Conservation (phyloP, 169 alveolate genomes). For the Babesia ovis region DNA sequence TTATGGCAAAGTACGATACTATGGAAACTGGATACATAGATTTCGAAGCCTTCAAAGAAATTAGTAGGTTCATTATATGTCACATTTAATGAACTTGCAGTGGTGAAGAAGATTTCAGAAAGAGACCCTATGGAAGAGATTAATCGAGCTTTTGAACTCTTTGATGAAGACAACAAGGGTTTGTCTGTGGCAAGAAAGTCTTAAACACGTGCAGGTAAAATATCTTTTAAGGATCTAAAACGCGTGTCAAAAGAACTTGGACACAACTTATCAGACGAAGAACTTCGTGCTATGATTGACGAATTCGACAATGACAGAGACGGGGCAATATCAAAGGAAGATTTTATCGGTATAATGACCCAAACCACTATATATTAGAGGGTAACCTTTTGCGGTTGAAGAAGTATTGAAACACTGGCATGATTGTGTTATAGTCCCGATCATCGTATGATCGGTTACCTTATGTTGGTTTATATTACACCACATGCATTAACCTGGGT, state of each 20-base stretch:
- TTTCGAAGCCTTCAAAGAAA: conserved; percentile 80
- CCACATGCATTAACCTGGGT: too few species aligned
- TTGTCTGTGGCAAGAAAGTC: background rate
- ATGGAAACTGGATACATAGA: conserved; percentile 82
- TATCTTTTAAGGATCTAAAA: conserved; percentile 90
- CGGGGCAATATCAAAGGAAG: conserved; percentile 94
- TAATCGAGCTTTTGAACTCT: conserved; percentile 91
- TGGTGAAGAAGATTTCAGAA: conserved; percentile 85
- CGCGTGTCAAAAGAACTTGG: conserved; percentile 96
- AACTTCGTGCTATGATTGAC: conserved; percentile 96
- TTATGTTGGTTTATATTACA: too few species aligned
- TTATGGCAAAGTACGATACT: conserved; percentile 85
- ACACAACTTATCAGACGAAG: conserved; percentile 95
- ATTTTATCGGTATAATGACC: conserved; percentile 94
- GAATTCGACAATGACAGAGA: conserved; percentile 97
- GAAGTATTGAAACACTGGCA: too few species aligned
- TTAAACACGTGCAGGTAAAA: conserved; percentile 78
- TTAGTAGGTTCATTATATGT: conserved; percentile 61
- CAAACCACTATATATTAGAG: conserved; percentile 88
- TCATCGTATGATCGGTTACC: too few species aligned
- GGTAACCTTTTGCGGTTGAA: background rate
- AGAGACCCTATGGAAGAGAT: conserved; percentile 97
- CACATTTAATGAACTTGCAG: conserved; percentile 48
- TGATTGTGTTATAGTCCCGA: too few species aligned
- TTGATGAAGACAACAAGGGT: conserved; percentile 94